These are phyloP conservation scores for Chalciporus pseudorubinellus DNA, from an alignment of 768 basidiomycete genomes.

Conservation along the genomic window DNA sequence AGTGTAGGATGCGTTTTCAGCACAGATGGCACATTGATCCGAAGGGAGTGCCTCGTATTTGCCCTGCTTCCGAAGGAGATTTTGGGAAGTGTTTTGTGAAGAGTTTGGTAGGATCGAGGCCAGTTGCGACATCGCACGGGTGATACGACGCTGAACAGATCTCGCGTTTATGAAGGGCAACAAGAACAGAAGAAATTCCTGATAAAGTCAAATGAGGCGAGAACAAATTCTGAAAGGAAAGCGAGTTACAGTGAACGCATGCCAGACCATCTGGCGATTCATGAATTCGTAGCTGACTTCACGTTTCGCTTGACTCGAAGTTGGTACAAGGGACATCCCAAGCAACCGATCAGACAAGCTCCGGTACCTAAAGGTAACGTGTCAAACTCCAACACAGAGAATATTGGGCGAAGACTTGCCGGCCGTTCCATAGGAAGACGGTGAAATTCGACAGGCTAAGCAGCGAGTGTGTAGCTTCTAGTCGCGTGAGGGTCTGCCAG, in stretches of 20 bases:
- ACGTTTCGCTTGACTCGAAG: slow-evolving; percentile 63
- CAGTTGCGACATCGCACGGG: slow-evolving; percentile 31
- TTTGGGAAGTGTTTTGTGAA: slow-evolving; percentile 14
- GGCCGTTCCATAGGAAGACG: slow-evolving; percentile 82
- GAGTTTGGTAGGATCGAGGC: slow-evolving; percentile 33
- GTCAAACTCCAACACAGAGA: slow-evolving; percentile 3
- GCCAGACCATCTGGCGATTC: slow-evolving; percentile 99
- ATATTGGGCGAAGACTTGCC: slow-evolving; percentile 46
- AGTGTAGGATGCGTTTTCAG: slow-evolving; percentile 66
- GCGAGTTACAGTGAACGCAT: slow-evolving; percentile 84
- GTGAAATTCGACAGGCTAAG: slow-evolving; percentile 74
- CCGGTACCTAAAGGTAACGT: slow-evolving; percentile 62
- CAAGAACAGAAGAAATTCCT: slow-evolving; percentile 96
- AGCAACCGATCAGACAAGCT: slow-evolving; percentile 79
- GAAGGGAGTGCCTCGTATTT: slow-evolving; percentile 67
- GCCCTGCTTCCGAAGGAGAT: slow-evolving; percentile 38
- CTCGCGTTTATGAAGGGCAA: slow-evolving; percentile 80
- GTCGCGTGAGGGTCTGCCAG: slow-evolving; percentile 64
- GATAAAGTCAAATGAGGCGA: slow-evolving; percentile 7
- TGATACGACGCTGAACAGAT: slow-evolving; percentile 56
- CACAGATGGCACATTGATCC: slow-evolving; percentile 89
- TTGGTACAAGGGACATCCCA: slow-evolving; percentile 69
- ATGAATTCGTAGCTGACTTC: slow-evolving; percentile 98
- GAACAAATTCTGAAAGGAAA: background rate
- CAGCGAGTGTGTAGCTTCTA: slow-evolving; percentile 66